Evolutionary conservation across 2,329 filamentous ascomycete species (phyloP), one percentile per base, ranked within the genome.

Genomic region (Penicillium sp.): DNA sequence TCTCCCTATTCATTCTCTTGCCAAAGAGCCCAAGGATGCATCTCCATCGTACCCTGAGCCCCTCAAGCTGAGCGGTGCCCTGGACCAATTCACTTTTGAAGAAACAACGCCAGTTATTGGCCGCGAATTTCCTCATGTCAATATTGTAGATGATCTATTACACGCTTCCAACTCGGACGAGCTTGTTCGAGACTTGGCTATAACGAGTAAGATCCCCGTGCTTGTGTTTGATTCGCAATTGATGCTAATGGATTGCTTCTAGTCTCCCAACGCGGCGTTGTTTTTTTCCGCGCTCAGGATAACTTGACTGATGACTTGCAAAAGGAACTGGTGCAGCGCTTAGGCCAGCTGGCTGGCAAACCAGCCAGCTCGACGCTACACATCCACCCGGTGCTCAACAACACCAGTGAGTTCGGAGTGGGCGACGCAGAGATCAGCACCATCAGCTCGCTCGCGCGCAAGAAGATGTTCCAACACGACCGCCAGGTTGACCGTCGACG

Each of bases 21-120:
- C 75, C 21, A 79, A 69, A 0, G 82, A 75, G 30, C 30, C 3
- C 30, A 35, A 35, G 30, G 30, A 35, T 16, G 30, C 14, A 16
- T 14, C 11, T 16, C 6, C 35, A 8, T 16, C 35, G 35, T 52
- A 52, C 21, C 49, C 49, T 16, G 60, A 65, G 33, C 72, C 73
- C 5, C 57, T 80, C 18, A 68, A 74, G 58, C 66, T 70, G 11
- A 69, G 61, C 16, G 78, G 77, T 14, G 63, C 65, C 1, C 66
- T 81, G 1, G 71, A 80, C 23, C 58, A 70, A 9, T 80, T 74
- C 58, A 68, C 76, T 14, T 75, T 67, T 11, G 77, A 79, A 52
- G 79, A 82, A 52, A 68, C 79, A 2, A 82, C 79, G 3, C 78
- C 79, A 5, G 69, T 76, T 18, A 81, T 82, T 60, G 79, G 79